Conservation (phyloP, 2,329 filamentous ascomycete species). For the Colletotrichum karsti region DNA sequence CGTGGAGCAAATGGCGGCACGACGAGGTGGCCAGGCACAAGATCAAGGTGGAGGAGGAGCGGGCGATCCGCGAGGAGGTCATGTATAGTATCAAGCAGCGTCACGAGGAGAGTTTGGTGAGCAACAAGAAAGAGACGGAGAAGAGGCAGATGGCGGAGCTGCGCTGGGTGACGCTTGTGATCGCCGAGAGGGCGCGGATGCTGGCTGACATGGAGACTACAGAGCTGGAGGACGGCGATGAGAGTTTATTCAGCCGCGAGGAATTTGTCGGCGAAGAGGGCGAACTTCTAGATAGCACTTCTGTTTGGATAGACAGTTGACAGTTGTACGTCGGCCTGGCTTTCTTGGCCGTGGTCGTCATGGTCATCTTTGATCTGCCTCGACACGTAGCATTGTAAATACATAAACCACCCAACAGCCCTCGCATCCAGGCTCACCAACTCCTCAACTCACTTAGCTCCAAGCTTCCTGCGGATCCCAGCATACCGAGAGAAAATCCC, state of each 20-base stretch:
- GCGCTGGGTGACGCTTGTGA: conserved; percentile 55
- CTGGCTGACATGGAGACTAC: conserved; percentile 49
- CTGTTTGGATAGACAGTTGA: neutral
- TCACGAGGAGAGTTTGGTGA: conserved; percentile 35
- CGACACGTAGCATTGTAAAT: neutral
- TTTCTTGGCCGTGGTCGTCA: neutral
- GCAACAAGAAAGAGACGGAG: conserved; percentile 40
- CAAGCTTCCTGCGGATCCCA: too few species aligned
- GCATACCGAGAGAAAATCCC: too few species aligned
- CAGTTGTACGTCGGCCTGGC: neutral
- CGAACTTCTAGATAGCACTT: neutral
- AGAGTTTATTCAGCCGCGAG: neutral
- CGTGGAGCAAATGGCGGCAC: conserved; percentile 51
- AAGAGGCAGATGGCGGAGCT: conserved; percentile 51
- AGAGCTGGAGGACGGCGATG: conserved; percentile 48
- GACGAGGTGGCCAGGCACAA: conserved; percentile 48
- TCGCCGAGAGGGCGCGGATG: conserved; percentile 52
- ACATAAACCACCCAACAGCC: neutral
- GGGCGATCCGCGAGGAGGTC: conserved; percentile 49
- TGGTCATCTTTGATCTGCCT: neutral
- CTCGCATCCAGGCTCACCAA: neutral
- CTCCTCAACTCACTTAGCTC: neutral
- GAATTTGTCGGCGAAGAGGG: neutral
- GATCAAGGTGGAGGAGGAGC: conserved; percentile 47
- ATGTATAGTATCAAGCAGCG: conserved; percentile 48